Evolutionary conservation across 108 stramenopile species (phyloP).

Genomic region (Cyclotella baltica): DNA sequence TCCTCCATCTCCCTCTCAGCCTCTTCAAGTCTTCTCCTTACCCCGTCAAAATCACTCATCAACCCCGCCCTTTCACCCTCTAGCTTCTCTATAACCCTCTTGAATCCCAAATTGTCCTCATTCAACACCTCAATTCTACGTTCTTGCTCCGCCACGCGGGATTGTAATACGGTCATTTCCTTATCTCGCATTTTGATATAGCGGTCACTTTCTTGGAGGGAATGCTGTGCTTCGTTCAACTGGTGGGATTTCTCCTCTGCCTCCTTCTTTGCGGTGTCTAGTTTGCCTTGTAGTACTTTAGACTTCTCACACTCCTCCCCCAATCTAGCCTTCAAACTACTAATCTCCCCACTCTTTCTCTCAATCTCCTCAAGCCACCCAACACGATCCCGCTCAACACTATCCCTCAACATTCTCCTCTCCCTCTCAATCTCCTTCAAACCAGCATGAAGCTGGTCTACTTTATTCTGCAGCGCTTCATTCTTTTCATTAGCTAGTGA

Average conservation of each 20-base stretch:
- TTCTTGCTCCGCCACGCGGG: slow-evolving; percentile 19
- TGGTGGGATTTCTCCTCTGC: neutral
- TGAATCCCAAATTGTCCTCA: neutral
- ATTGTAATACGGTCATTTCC: slow-evolving; percentile 15
- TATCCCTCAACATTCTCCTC: slow-evolving; percentile 6
- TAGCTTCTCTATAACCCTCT: slow-evolving; percentile 3
- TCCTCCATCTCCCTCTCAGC: neutral
- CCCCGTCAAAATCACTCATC: slow-evolving; percentile 7
- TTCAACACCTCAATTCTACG: slow-evolving; percentile 4
- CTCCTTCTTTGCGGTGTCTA: neutral
- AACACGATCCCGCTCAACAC: slow-evolving; percentile 26
- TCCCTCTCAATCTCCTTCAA: slow-evolving; percentile 39
- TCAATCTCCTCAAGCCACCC: no score
- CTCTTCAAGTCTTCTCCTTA: no score
- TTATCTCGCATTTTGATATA: slow-evolving; percentile 41
- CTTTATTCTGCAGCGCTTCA: slow-evolving; percentile 23
- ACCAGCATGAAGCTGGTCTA: slow-evolving; percentile 28
- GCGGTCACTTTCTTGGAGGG: no score
- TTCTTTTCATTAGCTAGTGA: neutral
- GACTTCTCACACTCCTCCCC: neutral
- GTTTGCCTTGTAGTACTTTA: neutral
- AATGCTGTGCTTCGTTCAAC: no score
- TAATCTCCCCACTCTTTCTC: slow-evolving; percentile 29
- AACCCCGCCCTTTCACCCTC: slow-evolving; percentile 17
- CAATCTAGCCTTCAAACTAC: slow-evolving; percentile 12